Evolutionary conservation across 805 yeast species (phyloP), one percentile per base, ranked within the genome.

Genomic region (Wickerhamomyces silvicola): DNA sequence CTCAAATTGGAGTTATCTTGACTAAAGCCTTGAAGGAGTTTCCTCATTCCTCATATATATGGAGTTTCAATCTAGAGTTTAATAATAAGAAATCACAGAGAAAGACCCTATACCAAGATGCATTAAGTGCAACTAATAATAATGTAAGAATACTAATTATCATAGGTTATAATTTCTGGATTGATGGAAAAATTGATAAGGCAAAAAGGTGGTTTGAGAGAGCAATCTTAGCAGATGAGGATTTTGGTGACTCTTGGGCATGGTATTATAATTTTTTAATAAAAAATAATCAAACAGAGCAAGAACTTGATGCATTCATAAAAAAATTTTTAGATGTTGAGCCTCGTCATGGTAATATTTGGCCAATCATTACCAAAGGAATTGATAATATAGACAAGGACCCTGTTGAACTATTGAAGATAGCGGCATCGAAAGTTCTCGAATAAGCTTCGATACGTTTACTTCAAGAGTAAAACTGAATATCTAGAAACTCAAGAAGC

Each of bases 201-300:
- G 84, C 94, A 0, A 60, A 64, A 34, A 66, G 77, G 10, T 88
- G 95, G 86, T 72, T 86, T 35, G 80, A 79, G 29, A 64, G 81
- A 32, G 82, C 92, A 0, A 50, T 79, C 9, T 62, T 58, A n/a
- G 61, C 65, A 3, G 75, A 78, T 35, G 53, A 61, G 1, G 61
- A 57, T n/a, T 71, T 64, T 48, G 97, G 95, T 4, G 97, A 88
- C 55, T 56, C 68, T 3, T 86, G 94, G 81, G 71, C 75, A 1
- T 79, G 86, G 80, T 48, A 65, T 30, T 73, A 71, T 43, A 62
- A 65, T 18, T 73, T 69, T 39, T 35, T 63, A 27, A 31, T 42
- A 14, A 68, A 64, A 38, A 59, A 57, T 30, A 43, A 54, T 5
- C 50, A 27, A 10, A 31, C 33, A 4, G 36, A 46, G 5, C 58